Evolutionary conservation across 306 rosid genomes (phyloP).

Genomic region (Quercus wislizeni): DNA sequence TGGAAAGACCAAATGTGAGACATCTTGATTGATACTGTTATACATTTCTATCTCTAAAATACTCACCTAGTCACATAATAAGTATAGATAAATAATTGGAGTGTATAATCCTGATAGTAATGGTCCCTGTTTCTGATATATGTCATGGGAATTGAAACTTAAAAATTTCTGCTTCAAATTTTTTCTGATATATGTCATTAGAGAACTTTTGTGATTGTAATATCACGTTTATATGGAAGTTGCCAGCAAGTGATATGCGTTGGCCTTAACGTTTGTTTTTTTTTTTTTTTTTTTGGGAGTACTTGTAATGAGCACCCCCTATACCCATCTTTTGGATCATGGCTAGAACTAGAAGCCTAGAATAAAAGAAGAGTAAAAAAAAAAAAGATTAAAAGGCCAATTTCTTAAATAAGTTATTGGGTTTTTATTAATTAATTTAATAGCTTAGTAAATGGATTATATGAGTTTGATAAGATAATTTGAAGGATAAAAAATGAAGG

Average conservation of each 20-base stretch:
- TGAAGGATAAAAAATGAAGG: too few relatives aligned
- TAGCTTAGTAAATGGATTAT: too few relatives aligned
- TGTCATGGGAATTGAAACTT: neutral
- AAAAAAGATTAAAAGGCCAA: too few relatives aligned
- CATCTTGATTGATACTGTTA: neutral
- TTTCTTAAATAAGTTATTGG: too few relatives aligned
- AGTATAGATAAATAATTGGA: neutral
- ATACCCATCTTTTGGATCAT: too few relatives aligned
- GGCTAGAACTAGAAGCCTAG: too few relatives aligned
- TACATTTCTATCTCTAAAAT: neutral
- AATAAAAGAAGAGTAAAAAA: too few relatives aligned
- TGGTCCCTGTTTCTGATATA: neutral
- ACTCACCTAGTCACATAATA: neutral
- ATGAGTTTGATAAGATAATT: too few relatives aligned
- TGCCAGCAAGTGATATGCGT: neutral
- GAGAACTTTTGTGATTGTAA: neutral
- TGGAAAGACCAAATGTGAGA: conserved; percentile 99
- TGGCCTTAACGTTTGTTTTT: too few relatives aligned
- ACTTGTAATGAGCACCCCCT: neutral
- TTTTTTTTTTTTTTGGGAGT: neutral
- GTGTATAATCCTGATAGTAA: neutral
- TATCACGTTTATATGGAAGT: conserved; percentile 8
- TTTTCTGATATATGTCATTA: neutral
- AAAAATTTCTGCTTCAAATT: neutral
- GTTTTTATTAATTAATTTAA: too few relatives aligned